Percentiles rank a stretch among this genome's conserved stretches.
Conservation (phyloP, 352 stramenopile species). For the Globisporangium radiosum region DNA sequence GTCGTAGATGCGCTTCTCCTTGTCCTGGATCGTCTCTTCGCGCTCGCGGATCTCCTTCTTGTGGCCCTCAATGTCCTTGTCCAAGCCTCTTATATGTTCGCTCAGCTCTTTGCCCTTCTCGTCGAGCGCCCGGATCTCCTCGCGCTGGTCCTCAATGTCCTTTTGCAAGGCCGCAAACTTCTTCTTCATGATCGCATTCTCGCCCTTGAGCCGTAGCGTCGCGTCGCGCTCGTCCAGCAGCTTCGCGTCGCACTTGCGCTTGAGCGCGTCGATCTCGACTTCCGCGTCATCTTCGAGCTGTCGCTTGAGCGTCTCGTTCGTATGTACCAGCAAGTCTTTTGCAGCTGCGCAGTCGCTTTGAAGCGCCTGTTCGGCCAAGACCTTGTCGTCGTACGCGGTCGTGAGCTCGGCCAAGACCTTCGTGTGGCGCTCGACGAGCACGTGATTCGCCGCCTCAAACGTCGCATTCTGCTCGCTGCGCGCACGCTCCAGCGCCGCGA, state of each 20-base stretch:
- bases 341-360: constrained; percentile 51
- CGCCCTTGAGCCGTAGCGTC: constrained; percentile 91
- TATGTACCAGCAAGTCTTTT: constrained; percentile 71
- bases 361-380: constrained; percentile 79
- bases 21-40: constrained; percentile 94
- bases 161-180: constrained; percentile 93
- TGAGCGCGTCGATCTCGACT: constrained; percentile 90
- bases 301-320: constrained; percentile 87
- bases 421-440: constrained; percentile 73
- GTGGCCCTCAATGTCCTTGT: constrained; percentile 91
- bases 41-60: constrained; percentile 92
- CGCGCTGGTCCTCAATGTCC: constrained; percentile 93
- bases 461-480: constrained; percentile 64
- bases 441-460: constrained; percentile 72
- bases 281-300: constrained; percentile 94
- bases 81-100: constrained; percentile 88
- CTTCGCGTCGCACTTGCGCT: constrained; percentile 89
- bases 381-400: constrained; percentile 89
- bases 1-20: constrained; percentile 96
- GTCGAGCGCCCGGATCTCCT: constrained; percentile 89
- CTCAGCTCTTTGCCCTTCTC: constrained; percentile 91
- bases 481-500: constrained; percentile 73
- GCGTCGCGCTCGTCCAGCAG: constrained; percentile 86
- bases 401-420: constrained; percentile 89
- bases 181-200: constrained; percentile 97